Evolutionary conservation across 2,329 filamentous ascomycete species (phyloP).

Genomic region (Penicillium sp.): DNA sequence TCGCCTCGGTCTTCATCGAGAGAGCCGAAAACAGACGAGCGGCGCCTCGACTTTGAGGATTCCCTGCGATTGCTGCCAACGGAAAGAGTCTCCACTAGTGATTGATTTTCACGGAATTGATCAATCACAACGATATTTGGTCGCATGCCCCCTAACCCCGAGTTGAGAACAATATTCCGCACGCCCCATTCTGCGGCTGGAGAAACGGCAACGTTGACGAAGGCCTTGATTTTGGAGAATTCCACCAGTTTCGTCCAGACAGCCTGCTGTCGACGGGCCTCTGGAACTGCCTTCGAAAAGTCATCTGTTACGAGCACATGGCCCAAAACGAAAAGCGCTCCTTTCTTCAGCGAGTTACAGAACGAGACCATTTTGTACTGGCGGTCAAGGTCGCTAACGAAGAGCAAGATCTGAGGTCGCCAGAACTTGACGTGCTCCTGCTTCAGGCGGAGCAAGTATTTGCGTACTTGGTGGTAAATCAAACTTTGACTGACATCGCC

Average conservation of each 20-base stretch:
- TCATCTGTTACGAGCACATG: conserved; percentile 86
- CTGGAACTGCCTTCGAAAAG: conserved; percentile 74
- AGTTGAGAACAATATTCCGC: conserved; percentile 77
- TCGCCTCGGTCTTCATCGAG: conserved; percentile 54
- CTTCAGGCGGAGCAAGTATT: conserved; percentile 78
- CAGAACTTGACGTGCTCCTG: conserved; percentile 94
- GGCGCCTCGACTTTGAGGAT: conserved; percentile 21
- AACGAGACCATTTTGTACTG: conserved; percentile 86
- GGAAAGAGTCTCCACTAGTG: conserved; percentile 59
- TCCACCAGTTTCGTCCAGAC: conserved; percentile 88
- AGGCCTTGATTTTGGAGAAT: conserved; percentile 82
- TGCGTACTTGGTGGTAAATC: conserved; percentile 85
- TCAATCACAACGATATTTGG: conserved; percentile 84
- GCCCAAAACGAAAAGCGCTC: conserved; percentile 78
- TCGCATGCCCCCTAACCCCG: conserved; percentile 82
- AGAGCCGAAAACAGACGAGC: conserved; percentile 14
- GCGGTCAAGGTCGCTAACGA: conserved; percentile 78
- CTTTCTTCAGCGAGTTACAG: conserved; percentile 89
- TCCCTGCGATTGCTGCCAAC: conserved; percentile 36
- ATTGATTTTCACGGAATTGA: conserved; percentile 66
- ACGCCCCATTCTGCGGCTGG: conserved; percentile 83
- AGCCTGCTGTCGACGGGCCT: conserved; percentile 77
- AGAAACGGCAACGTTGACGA: conserved; percentile 82
- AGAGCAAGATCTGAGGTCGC: conserved; percentile 81
- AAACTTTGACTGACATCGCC: conserved; percentile 87